Evolutionary conservation across 805 yeast genomes (phyloP).

Genomic region (Kuraishia hungarica): DNA sequence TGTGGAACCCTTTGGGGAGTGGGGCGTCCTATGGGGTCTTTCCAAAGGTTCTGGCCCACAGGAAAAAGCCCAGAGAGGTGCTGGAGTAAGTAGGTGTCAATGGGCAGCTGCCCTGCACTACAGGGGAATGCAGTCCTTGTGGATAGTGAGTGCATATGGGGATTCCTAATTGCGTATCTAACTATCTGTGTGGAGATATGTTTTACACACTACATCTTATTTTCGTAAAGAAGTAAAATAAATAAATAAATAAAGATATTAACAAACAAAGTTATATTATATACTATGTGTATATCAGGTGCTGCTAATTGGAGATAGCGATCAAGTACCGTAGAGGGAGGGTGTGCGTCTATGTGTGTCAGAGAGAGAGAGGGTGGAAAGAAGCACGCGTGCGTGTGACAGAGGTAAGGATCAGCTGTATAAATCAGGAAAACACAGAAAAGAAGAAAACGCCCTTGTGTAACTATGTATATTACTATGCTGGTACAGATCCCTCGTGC

Average conservation of each 20-base stretch:
- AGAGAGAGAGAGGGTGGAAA: background rate
- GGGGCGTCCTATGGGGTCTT: too few species aligned
- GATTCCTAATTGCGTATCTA: too few species aligned
- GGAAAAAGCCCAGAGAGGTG: too few species aligned
- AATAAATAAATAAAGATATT: constrained; percentile 4
- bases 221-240: background rate
- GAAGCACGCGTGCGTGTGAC: background rate
- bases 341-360: too few species aligned
- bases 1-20: too few species aligned
- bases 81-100: too few species aligned
- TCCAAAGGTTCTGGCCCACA: too few species aligned
- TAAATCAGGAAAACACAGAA: background rate
- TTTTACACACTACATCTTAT: background rate
- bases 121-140: too few species aligned
- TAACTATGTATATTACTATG: too few species aligned
- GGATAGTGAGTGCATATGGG: too few species aligned
- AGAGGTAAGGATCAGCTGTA: background rate
- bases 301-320: background rate
- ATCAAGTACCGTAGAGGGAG: background rate
- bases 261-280: background rate
- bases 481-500: background rate
- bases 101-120: too few species aligned
- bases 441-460: background rate
- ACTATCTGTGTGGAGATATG: too few species aligned
- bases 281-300: background rate